phyloP scores from a whole-genome alignment of 2,329 filamentous ascomycete species.

The Paecilomyces dactylethromorphus region DNA sequence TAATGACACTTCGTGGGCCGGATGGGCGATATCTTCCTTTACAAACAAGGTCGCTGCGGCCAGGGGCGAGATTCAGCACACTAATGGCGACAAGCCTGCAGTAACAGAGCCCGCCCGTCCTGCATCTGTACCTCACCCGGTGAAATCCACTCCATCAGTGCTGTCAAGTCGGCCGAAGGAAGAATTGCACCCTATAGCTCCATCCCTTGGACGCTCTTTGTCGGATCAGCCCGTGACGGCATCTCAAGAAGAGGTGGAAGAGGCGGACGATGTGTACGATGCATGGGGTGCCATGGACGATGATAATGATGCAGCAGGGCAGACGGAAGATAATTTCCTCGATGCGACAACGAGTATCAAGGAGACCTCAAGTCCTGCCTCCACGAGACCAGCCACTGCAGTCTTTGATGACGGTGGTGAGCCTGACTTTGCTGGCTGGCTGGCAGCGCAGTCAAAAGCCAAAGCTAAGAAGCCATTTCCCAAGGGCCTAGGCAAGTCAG shows the following conservation, averaged over 20 bases:
- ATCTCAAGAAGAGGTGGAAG: conserved; percentile 44
- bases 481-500: conserved; percentile 69
- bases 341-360: conserved; percentile 30
- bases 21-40: conserved; percentile 98
- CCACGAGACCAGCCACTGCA: conserved; percentile 25
- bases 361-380: conserved; percentile 19
- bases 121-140: conserved; percentile 43
- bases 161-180: conserved; percentile 16
- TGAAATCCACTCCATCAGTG: conserved; percentile 22
- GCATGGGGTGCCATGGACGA: conserved; percentile 67
- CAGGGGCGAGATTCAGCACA: conserved; percentile 74
- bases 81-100: conserved; percentile 39
- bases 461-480: conserved; percentile 70
- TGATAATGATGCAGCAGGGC: conserved; percentile 46
- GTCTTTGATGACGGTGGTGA: conserved; percentile 77
- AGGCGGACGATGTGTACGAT: conserved; percentile 57
- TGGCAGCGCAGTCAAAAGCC: conserved; percentile 74
- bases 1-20: conserved; percentile 70
- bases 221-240: conserved; percentile 34
- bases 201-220: conserved; percentile 29
- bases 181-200: conserved; percentile 16
- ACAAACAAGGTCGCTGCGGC: conserved; percentile 86
- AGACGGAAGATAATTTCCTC: conserved; percentile 42
- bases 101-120: conserved; percentile 39
- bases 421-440: conserved; percentile 92